Conservation (phyloP, 169 alveolate species). For the Cyclospora cayetanensis region DNA sequence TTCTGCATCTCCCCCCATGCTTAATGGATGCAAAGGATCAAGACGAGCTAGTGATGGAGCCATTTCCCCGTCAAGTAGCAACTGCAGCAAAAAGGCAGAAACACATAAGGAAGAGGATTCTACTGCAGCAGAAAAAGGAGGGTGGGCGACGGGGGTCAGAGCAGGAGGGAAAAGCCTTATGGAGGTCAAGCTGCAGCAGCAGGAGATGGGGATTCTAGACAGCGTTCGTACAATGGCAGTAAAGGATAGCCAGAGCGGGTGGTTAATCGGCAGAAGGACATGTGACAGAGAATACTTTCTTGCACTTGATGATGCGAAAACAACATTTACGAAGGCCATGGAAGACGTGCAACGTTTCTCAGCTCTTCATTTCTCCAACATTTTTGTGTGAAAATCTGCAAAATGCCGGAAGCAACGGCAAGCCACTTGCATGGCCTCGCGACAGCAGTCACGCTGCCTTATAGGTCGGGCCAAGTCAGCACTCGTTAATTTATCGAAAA, state of each 20-base stretch:
- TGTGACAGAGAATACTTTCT: constrained; percentile 20
- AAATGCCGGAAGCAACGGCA: too few species aligned
- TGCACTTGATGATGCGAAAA: constrained; percentile 15
- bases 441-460: too few species aligned
- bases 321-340: constrained; percentile 31
- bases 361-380: constrained; percentile 34
- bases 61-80: too few species aligned
- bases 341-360: constrained; percentile 33
- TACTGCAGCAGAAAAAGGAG: background rate
- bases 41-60: too few species aligned
- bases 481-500: too few species aligned
- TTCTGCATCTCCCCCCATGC: background rate
- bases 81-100: background rate
- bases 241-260: constrained; percentile 31
- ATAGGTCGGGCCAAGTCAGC: too few species aligned
- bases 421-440: too few species aligned
- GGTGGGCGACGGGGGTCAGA: background rate
- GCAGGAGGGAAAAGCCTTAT: too few species aligned
- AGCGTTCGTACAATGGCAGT: background rate
- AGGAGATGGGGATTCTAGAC: background rate
- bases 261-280: constrained; percentile 21
- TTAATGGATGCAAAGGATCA: too few species aligned
- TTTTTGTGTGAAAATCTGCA: background rate
- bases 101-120: background rate
- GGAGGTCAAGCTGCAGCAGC: constrained; percentile 2